phyloP scores from a whole-genome alignment of 2,329 filamentous ascomycete genomes.

The Simplicillium aogashimaense region DNA sequence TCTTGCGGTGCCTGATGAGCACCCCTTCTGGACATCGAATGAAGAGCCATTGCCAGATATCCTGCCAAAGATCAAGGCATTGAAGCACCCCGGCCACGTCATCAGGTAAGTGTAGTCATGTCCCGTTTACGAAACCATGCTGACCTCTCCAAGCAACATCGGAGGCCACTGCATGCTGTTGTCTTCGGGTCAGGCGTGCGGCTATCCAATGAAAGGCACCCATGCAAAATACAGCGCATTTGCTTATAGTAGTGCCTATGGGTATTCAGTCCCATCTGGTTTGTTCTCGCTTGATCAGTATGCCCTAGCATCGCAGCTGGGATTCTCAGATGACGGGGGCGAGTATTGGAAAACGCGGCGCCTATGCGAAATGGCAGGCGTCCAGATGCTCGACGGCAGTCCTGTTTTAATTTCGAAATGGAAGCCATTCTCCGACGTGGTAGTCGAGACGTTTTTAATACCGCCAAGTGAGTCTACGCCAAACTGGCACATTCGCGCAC shows the following conservation, averaged over 20 bases:
- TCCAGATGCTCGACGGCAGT: too few species aligned
- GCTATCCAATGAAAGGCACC: conserved; percentile 72
- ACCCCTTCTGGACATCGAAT: conserved; percentile 64
- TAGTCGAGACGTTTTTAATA: conserved; percentile 53
- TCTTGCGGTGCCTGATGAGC: conserved; percentile 55
- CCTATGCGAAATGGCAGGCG: conserved; percentile 40
- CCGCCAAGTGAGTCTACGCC: conserved; percentile 48
- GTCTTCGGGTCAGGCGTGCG: conserved; percentile 69
- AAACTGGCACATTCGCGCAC: conserved; percentile 61
- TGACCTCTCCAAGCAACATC: conserved; percentile 34
- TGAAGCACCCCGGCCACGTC: conserved; percentile 65
- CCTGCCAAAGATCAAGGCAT: conserved; percentile 48
- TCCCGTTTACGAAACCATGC: too few species aligned
- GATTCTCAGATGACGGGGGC: conserved; percentile 66
- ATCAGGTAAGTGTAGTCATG: conserved; percentile 30
- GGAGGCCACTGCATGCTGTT: conserved; percentile 71
- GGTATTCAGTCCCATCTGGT: conserved; percentile 23
- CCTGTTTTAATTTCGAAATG: conserved; percentile 54
- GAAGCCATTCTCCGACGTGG: conserved; percentile 61
- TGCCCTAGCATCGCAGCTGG: conserved; percentile 65
- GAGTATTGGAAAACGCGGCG: conserved; percentile 73
- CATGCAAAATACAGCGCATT: conserved; percentile 77
- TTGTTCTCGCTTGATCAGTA: conserved; percentile 68
- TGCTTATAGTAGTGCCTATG: conserved; percentile 67
- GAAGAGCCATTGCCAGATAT: conserved; percentile 50